A percentile compares a stretch with the other conserved stretches of the same genome.
phyloP scores from a whole-genome alignment of 2,329 filamentous ascomycete species.

The Bipolaris victoriae region DNA sequence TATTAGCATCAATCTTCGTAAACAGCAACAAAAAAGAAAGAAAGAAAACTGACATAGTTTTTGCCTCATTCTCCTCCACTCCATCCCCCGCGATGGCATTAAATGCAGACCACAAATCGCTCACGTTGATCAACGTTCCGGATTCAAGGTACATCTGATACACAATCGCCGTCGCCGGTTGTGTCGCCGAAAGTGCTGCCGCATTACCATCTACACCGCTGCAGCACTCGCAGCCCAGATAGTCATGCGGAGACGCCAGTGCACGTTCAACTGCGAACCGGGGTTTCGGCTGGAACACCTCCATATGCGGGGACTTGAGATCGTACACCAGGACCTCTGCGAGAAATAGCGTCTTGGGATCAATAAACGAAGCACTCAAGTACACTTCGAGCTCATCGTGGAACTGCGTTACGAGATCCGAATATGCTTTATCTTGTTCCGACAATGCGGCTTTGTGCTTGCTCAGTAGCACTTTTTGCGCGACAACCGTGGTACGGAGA shows the following conservation, averaged over 20 bases:
- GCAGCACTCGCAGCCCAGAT: slow-evolving; percentile 76
- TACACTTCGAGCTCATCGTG: slow-evolving; percentile 58
- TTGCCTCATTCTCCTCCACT: slow-evolving; percentile 54
- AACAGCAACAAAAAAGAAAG: too few relatives aligned
- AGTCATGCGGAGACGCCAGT: slow-evolving; percentile 75
- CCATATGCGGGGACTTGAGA: slow-evolving; percentile 69
- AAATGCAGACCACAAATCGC: slow-evolving; percentile 81
- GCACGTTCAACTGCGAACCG: slow-evolving; percentile 73
- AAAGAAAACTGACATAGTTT: slow-evolving; percentile 52
- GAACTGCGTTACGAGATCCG: slow-evolving; percentile 66
- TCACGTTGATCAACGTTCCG: slow-evolving; percentile 76
- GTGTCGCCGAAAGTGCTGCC: slow-evolving; percentile 60
- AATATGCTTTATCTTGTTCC: slow-evolving; percentile 73
- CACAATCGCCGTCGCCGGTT: slow-evolving; percentile 74
- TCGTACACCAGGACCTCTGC: slow-evolving; percentile 81
- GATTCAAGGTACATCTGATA: slow-evolving; percentile 83
- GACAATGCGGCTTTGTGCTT: slow-evolving; percentile 74
- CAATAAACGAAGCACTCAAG: slow-evolving; percentile 55
- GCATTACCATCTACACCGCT: slow-evolving; percentile 48
- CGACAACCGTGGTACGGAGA: slow-evolving; percentile 77
- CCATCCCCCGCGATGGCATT: slow-evolving; percentile 64
- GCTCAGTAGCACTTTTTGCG: slow-evolving; percentile 80
- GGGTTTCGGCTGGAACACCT: slow-evolving; percentile 78
- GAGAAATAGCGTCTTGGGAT: slow-evolving; percentile 62
- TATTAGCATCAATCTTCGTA: slow-evolving; percentile 8